These are phyloP conservation scores for Fistulifera pelliculosa DNA, from an alignment of 108 stramenopile genomes.

Conservation along the genomic window DNA sequence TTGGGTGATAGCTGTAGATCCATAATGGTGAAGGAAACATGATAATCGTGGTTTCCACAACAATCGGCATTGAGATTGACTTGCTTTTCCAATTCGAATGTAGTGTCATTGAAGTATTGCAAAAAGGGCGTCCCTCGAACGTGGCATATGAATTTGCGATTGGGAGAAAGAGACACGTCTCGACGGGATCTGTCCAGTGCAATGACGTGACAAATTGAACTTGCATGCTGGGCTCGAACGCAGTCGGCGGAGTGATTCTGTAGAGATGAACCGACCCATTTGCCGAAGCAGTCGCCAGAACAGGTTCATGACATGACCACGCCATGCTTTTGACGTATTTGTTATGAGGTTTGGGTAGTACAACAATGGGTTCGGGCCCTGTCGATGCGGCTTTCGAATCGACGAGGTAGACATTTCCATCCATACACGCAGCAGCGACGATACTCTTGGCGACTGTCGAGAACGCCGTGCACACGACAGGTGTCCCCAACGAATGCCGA, in stretches of 20 bases:
- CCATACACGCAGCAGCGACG: slow-evolving; percentile 68
- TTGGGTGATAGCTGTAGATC: slow-evolving; percentile 45
- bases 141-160: slow-evolving; percentile 60
- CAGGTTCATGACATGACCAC: slow-evolving; percentile 47
- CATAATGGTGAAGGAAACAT: slow-evolving; percentile 79
- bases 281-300: slow-evolving; percentile 70
- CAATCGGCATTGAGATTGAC: slow-evolving; percentile 50
- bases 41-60: slow-evolving; percentile 61
- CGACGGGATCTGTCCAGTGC: slow-evolving; percentile 55
- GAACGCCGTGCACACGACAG: slow-evolving; percentile 66
- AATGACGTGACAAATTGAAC: slow-evolving; percentile 35
- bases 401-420: slow-evolving; percentile 53
- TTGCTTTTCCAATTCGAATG: slow-evolving; percentile 38
- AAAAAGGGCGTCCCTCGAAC: slow-evolving; percentile 61
- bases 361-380: slow-evolving; percentile 11
- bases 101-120: slow-evolving; percentile 54
- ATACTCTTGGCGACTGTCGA: slow-evolving; percentile 29
- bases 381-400: slow-evolving; percentile 7
- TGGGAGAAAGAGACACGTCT: slow-evolving; percentile 55
- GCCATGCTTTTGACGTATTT: slow-evolving; percentile 64
- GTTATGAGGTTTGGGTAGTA: slow-evolving; percentile 18
- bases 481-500: slow-evolving; percentile 23
- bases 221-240: slow-evolving; percentile 7
- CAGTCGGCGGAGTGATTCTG: slow-evolving; percentile 21
- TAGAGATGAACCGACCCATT: slow-evolving; percentile 67